A percentile compares a stretch with the other conserved stretches of the same genome.
These are phyloP conservation scores for Acmispon strigosus DNA, from an alignment of 306 rosid genomes.

Conservation along the genomic window DNA sequence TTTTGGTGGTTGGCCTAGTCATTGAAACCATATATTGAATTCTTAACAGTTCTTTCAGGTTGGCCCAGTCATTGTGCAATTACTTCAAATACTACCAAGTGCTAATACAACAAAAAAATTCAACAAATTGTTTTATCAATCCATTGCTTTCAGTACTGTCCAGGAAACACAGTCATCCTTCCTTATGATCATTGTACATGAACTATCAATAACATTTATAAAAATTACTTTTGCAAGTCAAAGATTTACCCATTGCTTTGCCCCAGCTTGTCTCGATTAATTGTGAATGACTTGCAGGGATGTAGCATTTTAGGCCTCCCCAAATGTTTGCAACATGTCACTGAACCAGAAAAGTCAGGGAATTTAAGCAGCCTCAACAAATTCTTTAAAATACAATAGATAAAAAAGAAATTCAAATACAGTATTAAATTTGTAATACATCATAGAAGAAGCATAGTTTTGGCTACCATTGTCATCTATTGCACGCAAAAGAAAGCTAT, in stretches of 20 bases:
- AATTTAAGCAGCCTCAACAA: too few relatives aligned
- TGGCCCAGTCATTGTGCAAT: background rate
- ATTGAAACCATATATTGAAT: too few relatives aligned
- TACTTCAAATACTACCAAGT: background rate
- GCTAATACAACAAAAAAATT: background rate
- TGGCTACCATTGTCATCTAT: background rate
- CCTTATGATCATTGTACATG: background rate
- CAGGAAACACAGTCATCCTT: background rate
- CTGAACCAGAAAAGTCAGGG: too few relatives aligned
- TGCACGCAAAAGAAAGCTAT: background rate
- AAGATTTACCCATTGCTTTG: background rate
- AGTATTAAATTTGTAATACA: background rate
- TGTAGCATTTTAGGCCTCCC: background rate
- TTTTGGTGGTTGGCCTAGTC: too few relatives aligned
- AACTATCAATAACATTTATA: background rate
- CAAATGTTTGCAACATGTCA: background rate
- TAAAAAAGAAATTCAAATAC: background rate
- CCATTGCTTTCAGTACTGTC: background rate
- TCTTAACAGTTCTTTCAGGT: too few relatives aligned
- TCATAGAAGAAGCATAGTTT: background rate
- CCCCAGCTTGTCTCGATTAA: too few relatives aligned
- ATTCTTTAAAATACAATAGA: background rate
- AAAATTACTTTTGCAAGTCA: background rate
- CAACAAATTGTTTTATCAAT: background rate
- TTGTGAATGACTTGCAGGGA: background rate